Evolutionary conservation across 371 early-diverging fungal genomes (phyloP), one percentile per base, ranked within the genome.

Genomic region (Lichtheimia corymbifera): DNA sequence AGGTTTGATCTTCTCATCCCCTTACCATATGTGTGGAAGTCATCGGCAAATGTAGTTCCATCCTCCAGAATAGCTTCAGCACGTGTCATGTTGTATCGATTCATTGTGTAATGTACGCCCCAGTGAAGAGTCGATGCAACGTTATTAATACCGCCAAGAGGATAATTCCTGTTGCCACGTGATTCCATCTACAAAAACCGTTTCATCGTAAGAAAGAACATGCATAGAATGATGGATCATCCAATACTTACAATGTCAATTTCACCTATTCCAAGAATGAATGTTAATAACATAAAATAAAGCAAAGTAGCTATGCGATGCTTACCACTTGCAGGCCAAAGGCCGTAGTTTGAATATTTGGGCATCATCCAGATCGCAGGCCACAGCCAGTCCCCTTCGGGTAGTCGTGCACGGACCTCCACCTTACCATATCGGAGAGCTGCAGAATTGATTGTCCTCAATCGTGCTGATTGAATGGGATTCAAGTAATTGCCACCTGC

Each of bases 261-360:
- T 57, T 80, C 79, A 55, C 77, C 77, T 77, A 59, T 15, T 25
- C 50, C 17, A 20, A 42, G 47, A 25, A 18, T 30, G 24, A 14
- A 24, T 47, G 24, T 58, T 18, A 35, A 7, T 18, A 41, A 17
- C 18, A 9, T 41, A 17, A 12, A 35, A n/a, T 27, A 24, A 40
- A n/a, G 15, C 44, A 18, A 17, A 18, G 11, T 24, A 55, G 15
- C 11, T 30, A 27, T 13, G 24, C 41, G 22, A 18, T 76, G 72
- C 68, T 83, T 85, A 68, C 90, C 88, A 58, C 82, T 82, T 2
- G 88, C 87, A 22, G 91, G 89, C 91, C 91, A 91, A 22, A 62
- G 52, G 22, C 90, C 91, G 63, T 91, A 91, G 3, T 74, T 72
- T 43, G 80, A 77, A 62, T 87, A 59, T 40, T 74, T 83, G n/a